Evolutionary conservation across 495 filamentous ascomycete species (phyloP), one percentile per base, ranked within the genome.

Genomic region (Lentithecium fluviatile): DNA sequence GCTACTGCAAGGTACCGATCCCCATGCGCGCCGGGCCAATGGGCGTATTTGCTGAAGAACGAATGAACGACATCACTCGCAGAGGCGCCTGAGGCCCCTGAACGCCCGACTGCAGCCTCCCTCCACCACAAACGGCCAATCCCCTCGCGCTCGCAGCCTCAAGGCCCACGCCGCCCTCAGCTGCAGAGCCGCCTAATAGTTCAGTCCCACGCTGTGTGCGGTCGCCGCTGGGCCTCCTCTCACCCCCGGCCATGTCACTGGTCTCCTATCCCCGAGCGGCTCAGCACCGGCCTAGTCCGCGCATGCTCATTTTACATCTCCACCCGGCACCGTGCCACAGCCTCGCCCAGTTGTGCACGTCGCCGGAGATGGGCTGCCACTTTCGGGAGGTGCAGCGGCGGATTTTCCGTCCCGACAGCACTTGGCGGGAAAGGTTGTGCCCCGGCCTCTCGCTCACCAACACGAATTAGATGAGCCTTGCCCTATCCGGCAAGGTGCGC

Each of bases 291-390:
- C 5, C 23, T 20, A 12, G 52, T 26, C 24, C 26, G 17, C 53
- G 53, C 43, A 24, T 25, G 23, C 56, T 60, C 56, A 52, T 60
- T 60, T 52, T 47, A 24, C 53, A 40, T 2, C 15, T 29, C 52
- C 52, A 36, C n/a, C n/a, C n/a, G n/a, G n/a, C n/a, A n/a, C 56
- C 17, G 42, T 49, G 45, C 54, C 52, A 47, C 52, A 42, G 45
- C 55, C 55, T 58, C 55, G 55, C 21, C 45, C 21, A 19, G 36
- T 54, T 54, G 52, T 54, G 52, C 52, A 42, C 34, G 52, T 19
- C 52, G 20, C 34, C 52, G 20, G 8, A 43, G 40, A 43, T 43
- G 40, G 5, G 40, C 13, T 43, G 40, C 40, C 40, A 5, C 40
- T n/a, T 43, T 20, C 40, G 13, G 40, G 40, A 43, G 40, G 40